Evolutionary conservation across 495 filamentous ascomycete species (phyloP).

Genomic region (Parachaetomium inaequale): DNA sequence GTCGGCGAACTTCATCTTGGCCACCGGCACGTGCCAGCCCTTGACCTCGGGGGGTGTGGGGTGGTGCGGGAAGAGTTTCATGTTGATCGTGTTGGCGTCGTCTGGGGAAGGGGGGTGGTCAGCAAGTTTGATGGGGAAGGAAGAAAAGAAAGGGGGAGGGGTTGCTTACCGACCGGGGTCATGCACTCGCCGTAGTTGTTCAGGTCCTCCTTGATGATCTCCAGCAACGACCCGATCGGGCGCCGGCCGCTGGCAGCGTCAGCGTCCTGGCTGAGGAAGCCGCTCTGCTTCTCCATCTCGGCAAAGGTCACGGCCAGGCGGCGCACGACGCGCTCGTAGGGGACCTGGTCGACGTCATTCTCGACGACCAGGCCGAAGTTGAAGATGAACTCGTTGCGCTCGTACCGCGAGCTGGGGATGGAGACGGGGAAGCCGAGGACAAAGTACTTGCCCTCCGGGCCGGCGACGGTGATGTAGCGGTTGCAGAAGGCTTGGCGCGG

Average conservation of each 20-base stretch:
- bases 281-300: conserved; percentile 80
- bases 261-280: conserved; percentile 63
- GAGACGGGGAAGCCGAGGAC: conserved; percentile 88
- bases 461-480: conserved; percentile 74
- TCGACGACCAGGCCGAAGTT: conserved; percentile 86
- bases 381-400: conserved; percentile 96
- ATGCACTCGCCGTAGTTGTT: conserved; percentile 98
- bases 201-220: conserved; percentile 89
- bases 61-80: conserved; percentile 89
- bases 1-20: conserved; percentile 70
- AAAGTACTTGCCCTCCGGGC: conserved; percentile 65
- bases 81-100: conserved; percentile 90
- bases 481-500: conserved; percentile 89
- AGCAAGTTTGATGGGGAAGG: neutral
- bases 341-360: conserved; percentile 58
- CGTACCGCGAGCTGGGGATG: conserved; percentile 69
- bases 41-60: conserved; percentile 71
- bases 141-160: neutral
- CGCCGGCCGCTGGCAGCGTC: conserved; percentile 37
- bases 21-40: conserved; percentile 85
- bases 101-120: conserved; percentile 41
- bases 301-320: conserved; percentile 82
- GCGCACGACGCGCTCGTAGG: conserved; percentile 77
- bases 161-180: conserved; percentile 76
- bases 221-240: conserved; percentile 75